Evolutionary conservation across 148 eudicot species (phyloP).

Genomic region (Nyssa sinensis): DNA sequence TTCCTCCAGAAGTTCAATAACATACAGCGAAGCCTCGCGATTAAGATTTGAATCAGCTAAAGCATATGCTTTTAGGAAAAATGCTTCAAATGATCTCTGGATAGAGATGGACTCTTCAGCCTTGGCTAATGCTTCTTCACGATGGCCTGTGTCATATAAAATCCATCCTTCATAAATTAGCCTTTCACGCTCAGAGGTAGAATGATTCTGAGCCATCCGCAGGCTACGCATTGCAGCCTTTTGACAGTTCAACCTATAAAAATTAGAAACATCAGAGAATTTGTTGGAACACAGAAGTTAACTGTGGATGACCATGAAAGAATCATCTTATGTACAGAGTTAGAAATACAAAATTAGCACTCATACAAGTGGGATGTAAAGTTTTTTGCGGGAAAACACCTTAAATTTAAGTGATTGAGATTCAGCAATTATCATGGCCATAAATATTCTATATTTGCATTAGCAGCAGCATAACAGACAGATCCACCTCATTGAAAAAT

Average conservation of each 20-base stretch:
- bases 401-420: not conserved
- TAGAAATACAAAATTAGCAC: not conserved
- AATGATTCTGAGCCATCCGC: constrained; percentile 66
- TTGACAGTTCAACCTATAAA: constrained; percentile 72
- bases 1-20: constrained; percentile 74
- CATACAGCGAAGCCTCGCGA: constrained; percentile 62
- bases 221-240: constrained; percentile 89
- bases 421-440: constrained; percentile 7
- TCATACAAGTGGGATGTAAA: not conserved
- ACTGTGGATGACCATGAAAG: constrained; percentile 2
- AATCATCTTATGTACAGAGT: not conserved
- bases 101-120: constrained; percentile 77
- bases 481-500: not conserved
- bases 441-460: not conserved
- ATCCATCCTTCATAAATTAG: constrained; percentile 93
- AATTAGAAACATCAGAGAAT: not conserved
- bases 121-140: constrained; percentile 82
- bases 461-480: not conserved
- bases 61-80: constrained; percentile 85
- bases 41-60: constrained; percentile 86
- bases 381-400: not conserved
- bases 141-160: constrained; percentile 86
- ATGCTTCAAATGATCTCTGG: constrained; percentile 88
- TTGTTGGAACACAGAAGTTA: not conserved
- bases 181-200: constrained; percentile 73